These are phyloP conservation scores for Beta macrorhiza DNA, from an alignment of 179 eudicot species.

Conservation along the genomic window DNA sequence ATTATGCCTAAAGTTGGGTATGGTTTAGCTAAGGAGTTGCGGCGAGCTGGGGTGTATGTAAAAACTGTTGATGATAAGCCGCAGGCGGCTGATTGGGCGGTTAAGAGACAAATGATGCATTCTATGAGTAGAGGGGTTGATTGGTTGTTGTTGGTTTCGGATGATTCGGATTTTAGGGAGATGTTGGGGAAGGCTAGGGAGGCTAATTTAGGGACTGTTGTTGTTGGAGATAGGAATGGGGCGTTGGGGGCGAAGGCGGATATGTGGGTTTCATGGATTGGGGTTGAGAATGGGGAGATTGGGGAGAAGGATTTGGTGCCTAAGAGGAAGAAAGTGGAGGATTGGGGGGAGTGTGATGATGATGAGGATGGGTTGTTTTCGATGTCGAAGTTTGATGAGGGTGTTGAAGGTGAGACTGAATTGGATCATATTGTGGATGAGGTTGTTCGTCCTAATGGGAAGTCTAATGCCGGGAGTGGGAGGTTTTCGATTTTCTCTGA, in stretches of 20 bases:
- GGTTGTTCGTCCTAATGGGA: slow-evolving; percentile 35
- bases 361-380: slow-evolving; percentile 40
- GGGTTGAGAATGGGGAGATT: slow-evolving; percentile 81
- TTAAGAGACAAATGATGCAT: slow-evolving; percentile 79
- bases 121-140: slow-evolving; percentile 77
- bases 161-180: slow-evolving; percentile 85
- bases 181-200: slow-evolving; percentile 89
- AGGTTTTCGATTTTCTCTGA: slow-evolving; percentile 49
- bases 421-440: slow-evolving; percentile 57
- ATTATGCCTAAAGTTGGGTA: slow-evolving; percentile 73
- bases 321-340: slow-evolving; percentile 35
- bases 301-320: slow-evolving; percentile 66
- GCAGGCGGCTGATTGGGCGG: slow-evolving; percentile 96
- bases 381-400: slow-evolving; percentile 43
- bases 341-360: slow-evolving; percentile 30
- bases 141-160: slow-evolving; percentile 89
- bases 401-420: slow-evolving; percentile 26
- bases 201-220: slow-evolving; percentile 85
- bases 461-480: slow-evolving; percentile 31
- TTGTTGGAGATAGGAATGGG: slow-evolving; percentile 77
- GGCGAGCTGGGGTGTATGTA: slow-evolving; percentile 87
- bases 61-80: slow-evolving; percentile 97
- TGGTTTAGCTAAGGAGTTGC: slow-evolving; percentile 68
- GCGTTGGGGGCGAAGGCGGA: slow-evolving; percentile 81
- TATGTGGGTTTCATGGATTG: slow-evolving; percentile 81